These are phyloP conservation scores for Ramaria sp. DNA, from an alignment of 768 basidiomycete genomes.

Conservation along the genomic window DNA sequence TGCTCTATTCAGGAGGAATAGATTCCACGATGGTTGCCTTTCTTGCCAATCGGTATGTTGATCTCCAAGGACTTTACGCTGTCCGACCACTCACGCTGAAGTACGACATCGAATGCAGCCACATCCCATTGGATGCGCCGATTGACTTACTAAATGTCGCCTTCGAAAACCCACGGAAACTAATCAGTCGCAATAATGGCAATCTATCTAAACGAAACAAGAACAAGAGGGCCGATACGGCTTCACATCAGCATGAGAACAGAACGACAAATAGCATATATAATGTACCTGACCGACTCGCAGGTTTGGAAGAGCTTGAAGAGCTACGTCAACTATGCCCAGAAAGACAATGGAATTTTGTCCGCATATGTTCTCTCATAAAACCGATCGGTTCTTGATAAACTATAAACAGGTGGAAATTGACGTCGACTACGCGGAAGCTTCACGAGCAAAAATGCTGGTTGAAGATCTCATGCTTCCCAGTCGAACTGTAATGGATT, in stretches of 20 bases:
- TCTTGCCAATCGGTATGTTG: constrained; percentile 59
- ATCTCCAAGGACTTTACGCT: neutral
- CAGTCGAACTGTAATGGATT: constrained; percentile 77
- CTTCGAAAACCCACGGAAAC: constrained; percentile 89
- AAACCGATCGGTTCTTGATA: constrained; percentile 7
- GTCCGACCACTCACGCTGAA: neutral
- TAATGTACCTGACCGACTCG: constrained; percentile 80
- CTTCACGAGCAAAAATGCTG: constrained; percentile 36
- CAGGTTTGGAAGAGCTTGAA: constrained; percentile 65
- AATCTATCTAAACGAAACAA: constrained; percentile 28
- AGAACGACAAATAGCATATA: constrained; percentile 28
- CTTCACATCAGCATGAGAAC: neutral
- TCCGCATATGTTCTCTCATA: constrained; percentile 24
- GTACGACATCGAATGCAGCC: constrained; percentile 29
- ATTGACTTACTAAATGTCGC: constrained; percentile 91
- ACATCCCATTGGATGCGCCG: constrained; percentile 64
- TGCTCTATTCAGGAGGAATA: constrained; percentile 94
- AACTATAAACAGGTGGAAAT: constrained; percentile 46
- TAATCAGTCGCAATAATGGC: constrained; percentile 35
- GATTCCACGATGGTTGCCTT: constrained; percentile 81
- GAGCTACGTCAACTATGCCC: constrained; percentile 74
- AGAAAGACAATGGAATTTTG: constrained; percentile 82
- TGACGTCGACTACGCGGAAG: constrained; percentile 33
- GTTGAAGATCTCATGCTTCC: constrained; percentile 74
- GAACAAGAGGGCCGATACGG: constrained; percentile 25